phyloP scores from a whole-genome alignment of 192 early-diverging fungal genomes.

The Piromyces sp. region DNA sequence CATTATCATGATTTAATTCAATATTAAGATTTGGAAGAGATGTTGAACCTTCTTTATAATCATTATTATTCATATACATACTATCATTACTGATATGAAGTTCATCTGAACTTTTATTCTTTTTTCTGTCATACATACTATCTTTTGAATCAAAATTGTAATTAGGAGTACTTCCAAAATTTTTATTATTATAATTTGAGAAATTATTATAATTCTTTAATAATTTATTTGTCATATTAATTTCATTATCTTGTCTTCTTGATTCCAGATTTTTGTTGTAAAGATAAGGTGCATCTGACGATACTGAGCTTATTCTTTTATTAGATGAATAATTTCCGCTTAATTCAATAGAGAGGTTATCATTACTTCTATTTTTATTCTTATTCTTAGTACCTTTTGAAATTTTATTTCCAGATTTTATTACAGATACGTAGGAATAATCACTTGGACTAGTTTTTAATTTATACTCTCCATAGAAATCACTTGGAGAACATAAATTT shows the following conservation, averaged over 20 bases:
- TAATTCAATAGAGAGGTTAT: background rate
- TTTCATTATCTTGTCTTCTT: background rate
- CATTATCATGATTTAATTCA: too few species aligned
- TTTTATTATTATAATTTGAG: background rate
- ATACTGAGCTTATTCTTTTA: background rate
- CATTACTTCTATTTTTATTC: background rate
- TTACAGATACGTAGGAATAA: background rate
- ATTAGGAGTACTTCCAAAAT: background rate
- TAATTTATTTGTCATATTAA: background rate
- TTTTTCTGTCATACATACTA: background rate
- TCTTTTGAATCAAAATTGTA: background rate
- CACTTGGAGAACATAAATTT: background rate
- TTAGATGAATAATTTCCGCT: background rate
- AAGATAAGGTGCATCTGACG: background rate
- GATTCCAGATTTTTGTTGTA: background rate
- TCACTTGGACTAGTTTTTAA: background rate
- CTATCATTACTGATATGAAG: too few species aligned
- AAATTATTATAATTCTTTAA: background rate
- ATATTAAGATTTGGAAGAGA: too few species aligned
- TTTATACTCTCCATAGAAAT: background rate
- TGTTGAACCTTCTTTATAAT: too few species aligned
- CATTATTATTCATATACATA: too few species aligned
- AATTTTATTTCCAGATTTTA: background rate
- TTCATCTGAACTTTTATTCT: too few species aligned
- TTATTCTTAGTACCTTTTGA: background rate